phyloP scores from a whole-genome alignment of 1,139 yeast species.

The Nakaseomyces uthaithaninus region DNA sequence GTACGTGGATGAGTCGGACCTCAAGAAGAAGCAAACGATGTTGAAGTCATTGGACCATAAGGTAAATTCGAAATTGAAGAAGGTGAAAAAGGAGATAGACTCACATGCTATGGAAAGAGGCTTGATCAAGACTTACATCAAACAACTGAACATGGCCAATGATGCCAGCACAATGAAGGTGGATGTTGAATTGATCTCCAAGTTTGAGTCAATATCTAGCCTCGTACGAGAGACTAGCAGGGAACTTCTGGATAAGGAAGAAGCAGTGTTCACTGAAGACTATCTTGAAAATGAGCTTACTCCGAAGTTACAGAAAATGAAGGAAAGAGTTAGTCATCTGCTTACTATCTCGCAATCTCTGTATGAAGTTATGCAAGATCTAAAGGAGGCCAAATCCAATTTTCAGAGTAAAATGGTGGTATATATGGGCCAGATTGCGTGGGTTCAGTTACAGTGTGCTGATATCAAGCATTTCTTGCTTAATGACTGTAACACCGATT shows the following conservation, averaged over 20 bases:
- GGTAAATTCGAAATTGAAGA: slow-evolving; percentile 26
- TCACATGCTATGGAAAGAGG: slow-evolving; percentile 28
- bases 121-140: slow-evolving; percentile 15
- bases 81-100: slow-evolving; percentile 28
- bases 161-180: slow-evolving; percentile 15
- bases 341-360: slow-evolving; percentile 28
- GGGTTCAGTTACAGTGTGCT: slow-evolving; percentile 23
- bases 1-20: slow-evolving; percentile 27
- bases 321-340: slow-evolving; percentile 17
- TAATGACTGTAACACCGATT: slow-evolving; percentile 27
- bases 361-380: slow-evolving; percentile 21
- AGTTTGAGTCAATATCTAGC: slow-evolving; percentile 21
- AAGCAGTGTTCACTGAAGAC: slow-evolving; percentile 11
- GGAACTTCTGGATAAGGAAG: slow-evolving; percentile 17
- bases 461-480: slow-evolving; percentile 30
- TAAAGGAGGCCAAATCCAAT: slow-evolving; percentile 16
- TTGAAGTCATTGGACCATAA: slow-evolving; percentile 24
- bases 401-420: slow-evolving; percentile 19
- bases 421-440: slow-evolving; percentile 23
- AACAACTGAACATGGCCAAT: slow-evolving; percentile 12
- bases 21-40: slow-evolving; percentile 27
- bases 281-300: slow-evolving; percentile 11
- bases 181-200: slow-evolving; percentile 23
- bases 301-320: slow-evolving; percentile 12
- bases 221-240: slow-evolving; percentile 16